Evolutionary conservation across 306 rosid species (phyloP), one percentile per base, ranked within the genome.

Genomic region (Vigna nakashimae): DNA sequence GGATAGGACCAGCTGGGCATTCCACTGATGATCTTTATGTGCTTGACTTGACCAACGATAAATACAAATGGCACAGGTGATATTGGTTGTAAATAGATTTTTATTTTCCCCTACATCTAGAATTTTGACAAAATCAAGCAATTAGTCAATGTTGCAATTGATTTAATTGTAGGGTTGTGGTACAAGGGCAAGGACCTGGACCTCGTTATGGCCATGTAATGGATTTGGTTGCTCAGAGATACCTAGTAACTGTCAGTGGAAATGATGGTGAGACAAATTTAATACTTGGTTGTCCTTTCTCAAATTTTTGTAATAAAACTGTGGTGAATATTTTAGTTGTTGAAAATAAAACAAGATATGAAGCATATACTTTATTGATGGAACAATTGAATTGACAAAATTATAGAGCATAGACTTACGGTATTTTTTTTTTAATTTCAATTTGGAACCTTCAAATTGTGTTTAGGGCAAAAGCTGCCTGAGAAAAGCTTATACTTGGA

Each of bases 1-100:
- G 99, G 84, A 96, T 96, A 70, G 99, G 99, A 84, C 99, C 99
- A n/a, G 96, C 99, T 7, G 99, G 99, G 67, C 99, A 92, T 79
- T 96, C 98, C 1, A 92, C 98, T 0, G 99, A 96, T 73, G 99
- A 96, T 88, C 87, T 96, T 55, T 91, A 52, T 48, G 99, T 96
- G 68, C 98, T 96, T 40, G 99, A 93, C 86, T 60, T 96, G 86
- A 67, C 94, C 76, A 96, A 96, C 26, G 98, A 96, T 75, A 96
- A 91, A 71, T 96, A 79, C 83, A 96, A 93, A 87, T 96, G 99
- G 99, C 99, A 96, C 80, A 90, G 99, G 99, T 93, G 86, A 83
- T 81, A 62, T 79, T 85, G 72, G 58, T 59, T 78, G 74, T 20
- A 3, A 6, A 43, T 55, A 74, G 68, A 53, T 26, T 28, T 82